These are phyloP conservation scores for Phytophthora meadii DNA, from an alignment of 352 stramenopile genomes.

Conservation along the genomic window DNA sequence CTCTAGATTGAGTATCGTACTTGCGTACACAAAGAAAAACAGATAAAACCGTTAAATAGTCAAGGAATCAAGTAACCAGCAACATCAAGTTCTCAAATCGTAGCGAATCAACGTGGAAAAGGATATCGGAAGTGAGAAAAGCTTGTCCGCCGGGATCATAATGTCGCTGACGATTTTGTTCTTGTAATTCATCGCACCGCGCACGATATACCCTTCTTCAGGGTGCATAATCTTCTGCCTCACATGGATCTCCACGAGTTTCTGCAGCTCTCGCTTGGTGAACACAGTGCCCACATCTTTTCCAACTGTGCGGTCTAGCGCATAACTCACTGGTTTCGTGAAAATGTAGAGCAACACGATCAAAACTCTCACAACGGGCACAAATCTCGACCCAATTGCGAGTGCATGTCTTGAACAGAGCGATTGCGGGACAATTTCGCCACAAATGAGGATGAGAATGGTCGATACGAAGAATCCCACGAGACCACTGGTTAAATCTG, in stretches of 20 bases:
- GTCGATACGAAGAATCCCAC: conserved; percentile 96
- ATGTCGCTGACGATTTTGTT: conserved; percentile 87
- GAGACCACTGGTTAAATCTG: conserved; percentile 87
- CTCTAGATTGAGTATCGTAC: conserved; percentile 56
- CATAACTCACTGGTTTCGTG: conserved; percentile 89
- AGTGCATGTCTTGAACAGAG: conserved; percentile 95
- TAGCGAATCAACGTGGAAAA: conserved; percentile 20
- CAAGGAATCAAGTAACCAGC: conserved; percentile 18
- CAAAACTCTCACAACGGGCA: conserved; percentile 95
- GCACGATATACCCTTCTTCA: conserved; percentile 96
- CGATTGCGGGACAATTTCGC: conserved; percentile 93
- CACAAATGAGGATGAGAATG: conserved; percentile 95
- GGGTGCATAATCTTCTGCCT: conserved; percentile 91
- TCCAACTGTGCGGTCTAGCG: conserved; percentile 93
- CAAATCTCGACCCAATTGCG: conserved; percentile 55
- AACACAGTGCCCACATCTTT: conserved; percentile 97
- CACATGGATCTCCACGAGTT: conserved; percentile 98
- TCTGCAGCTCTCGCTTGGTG: conserved; percentile 92
- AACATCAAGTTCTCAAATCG: conserved; percentile 13
- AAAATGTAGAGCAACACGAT: conserved; percentile 92
- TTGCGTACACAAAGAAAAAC: conserved; percentile 40
- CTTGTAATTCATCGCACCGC: conserved; percentile 85
- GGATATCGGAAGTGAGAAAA: conserved; percentile 83
- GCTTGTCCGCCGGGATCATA: conserved; percentile 91
- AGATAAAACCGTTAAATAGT: conserved; percentile 33